These are phyloP conservation scores for Fusarium graminum DNA, from an alignment of 2,329 filamentous ascomycete species.

Conservation along the genomic window DNA sequence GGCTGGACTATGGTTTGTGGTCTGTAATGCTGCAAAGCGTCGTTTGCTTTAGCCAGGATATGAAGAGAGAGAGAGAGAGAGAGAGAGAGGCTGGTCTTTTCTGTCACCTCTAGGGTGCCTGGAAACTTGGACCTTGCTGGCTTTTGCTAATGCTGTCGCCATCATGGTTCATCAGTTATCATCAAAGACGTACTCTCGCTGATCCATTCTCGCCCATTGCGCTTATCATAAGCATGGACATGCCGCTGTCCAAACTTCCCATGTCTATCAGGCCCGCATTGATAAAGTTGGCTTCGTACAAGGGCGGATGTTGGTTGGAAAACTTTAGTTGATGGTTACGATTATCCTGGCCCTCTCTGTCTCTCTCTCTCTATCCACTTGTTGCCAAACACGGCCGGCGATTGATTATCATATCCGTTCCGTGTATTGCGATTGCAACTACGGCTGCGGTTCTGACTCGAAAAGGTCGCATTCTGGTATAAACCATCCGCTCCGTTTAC, in stretches of 20 bases:
- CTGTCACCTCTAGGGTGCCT: conserved; percentile 3
- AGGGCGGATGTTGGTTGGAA: conserved; percentile 21
- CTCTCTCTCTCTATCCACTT: conserved; percentile 23
- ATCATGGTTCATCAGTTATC: background rate
- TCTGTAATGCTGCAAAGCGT: conserved; percentile 5
- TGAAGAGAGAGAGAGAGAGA: conserved; percentile 5
- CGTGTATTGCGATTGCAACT: conserved; percentile 19
- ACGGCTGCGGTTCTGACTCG: conserved; percentile 28
- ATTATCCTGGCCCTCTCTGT: conserved; percentile 9
- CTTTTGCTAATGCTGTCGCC: background rate
- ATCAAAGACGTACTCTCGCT: conserved; percentile 6
- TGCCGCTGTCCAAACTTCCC: conserved; percentile 17
- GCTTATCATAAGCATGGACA: conserved; percentile 30
- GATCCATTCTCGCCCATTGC: conserved; percentile 27
- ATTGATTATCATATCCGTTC: conserved; percentile 21
- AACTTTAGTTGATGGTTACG: conserved; percentile 29
- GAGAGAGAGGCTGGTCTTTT: too few relatives aligned
- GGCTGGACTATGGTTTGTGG: conserved; percentile 7
- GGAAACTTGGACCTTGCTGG: background rate
- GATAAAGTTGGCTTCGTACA: conserved; percentile 26
- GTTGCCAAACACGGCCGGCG: conserved; percentile 33
- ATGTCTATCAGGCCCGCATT: conserved; percentile 27
- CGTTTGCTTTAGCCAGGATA: conserved; percentile 17
- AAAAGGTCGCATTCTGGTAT: conserved; percentile 27
- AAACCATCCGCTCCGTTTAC: conserved; percentile 6